phyloP scores from a whole-genome alignment of 305 asterid species.

The Nicotiana rustica region DNA sequence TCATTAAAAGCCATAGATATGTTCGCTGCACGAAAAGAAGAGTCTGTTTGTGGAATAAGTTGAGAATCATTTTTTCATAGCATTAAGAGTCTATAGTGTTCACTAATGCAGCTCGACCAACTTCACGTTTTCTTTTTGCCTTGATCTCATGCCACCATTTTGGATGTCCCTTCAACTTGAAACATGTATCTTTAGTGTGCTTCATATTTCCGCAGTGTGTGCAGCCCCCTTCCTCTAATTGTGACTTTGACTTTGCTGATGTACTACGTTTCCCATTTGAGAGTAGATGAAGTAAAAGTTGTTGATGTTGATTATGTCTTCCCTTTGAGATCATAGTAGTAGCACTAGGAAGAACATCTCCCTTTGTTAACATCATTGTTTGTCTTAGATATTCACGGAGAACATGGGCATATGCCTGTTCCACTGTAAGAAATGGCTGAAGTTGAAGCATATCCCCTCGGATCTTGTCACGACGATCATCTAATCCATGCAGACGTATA shows the following conservation, averaged over 20 bases:
- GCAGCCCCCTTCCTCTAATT: neutral
- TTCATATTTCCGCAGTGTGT: conserved; percentile 28
- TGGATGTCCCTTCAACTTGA: neutral
- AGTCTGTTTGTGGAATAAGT: neutral
- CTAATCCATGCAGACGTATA: neutral
- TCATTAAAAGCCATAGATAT: neutral
- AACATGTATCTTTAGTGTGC: conserved; percentile 24
- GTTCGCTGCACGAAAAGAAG: neutral
- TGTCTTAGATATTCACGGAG: neutral
- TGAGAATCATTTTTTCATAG: neutral
- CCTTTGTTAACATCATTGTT: neutral
- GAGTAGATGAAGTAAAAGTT: neutral
- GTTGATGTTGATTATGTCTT: neutral
- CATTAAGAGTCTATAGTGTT: neutral
- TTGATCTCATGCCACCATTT: conserved; percentile 38
- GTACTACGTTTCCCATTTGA: too few species aligned
- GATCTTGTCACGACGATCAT: neutral
- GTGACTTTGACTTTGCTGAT: neutral
- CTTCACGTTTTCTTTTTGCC: neutral
- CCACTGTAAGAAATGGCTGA: conserved; percentile 21
- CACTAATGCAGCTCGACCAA: neutral
- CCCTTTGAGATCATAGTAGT: neutral
- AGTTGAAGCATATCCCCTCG: conserved; percentile 8
- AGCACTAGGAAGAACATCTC: neutral
- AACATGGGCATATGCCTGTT: conserved; percentile 16